Evolutionary conservation across 306 rosid species (phyloP).

Genomic region (Pterocarpus macrocarpus): DNA sequence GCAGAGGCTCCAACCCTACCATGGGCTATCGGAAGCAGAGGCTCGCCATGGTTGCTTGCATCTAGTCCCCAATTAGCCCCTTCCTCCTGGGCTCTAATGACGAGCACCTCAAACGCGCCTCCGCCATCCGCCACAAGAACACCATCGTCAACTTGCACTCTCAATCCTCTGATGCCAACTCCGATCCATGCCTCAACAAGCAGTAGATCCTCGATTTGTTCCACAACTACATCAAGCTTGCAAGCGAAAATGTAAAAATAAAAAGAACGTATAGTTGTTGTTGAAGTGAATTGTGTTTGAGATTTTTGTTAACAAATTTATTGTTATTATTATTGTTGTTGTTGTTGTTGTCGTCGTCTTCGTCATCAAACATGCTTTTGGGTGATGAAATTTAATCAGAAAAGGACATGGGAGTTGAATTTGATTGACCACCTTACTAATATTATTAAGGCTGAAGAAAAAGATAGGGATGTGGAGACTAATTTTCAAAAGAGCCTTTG

Average conservation of each 20-base stretch:
- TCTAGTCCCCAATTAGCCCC: slow-evolving; percentile 90
- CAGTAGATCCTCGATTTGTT: slow-evolving; percentile 88
- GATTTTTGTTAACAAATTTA: too few species aligned
- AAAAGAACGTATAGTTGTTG: too few species aligned
- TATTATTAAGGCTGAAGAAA: too few species aligned
- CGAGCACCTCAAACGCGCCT: slow-evolving; percentile 86
- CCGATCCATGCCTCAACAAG: slow-evolving; percentile 69
- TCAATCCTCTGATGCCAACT: slow-evolving; percentile 29
- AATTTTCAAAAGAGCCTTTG: slow-evolving; percentile 86
- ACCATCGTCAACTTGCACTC: slow-evolving; percentile 49
- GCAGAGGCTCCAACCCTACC: slow-evolving; percentile 72
- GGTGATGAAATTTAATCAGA: slow-evolving; percentile 95
- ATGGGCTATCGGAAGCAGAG: slow-evolving; percentile 57
- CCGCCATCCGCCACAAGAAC: slow-evolving; percentile 76
- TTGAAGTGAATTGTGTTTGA: too few species aligned
- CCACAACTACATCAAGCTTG: too few species aligned
- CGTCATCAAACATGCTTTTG: not conserved
- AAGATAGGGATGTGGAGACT: slow-evolving; percentile 71
- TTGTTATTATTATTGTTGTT: not conserved
- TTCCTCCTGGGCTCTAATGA: slow-evolving; percentile 80
- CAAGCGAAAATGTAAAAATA: too few species aligned
- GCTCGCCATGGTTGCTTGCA: slow-evolving; percentile 66
- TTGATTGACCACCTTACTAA: too few species aligned
- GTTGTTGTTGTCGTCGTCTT: too few species aligned
- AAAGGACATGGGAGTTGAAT: slow-evolving; percentile 93